A percentile compares a stretch with the other conserved stretches of the same genome.
phyloP scores from a whole-genome alignment of 768 basidiomycete genomes.

The Mycena capillaripes region DNA sequence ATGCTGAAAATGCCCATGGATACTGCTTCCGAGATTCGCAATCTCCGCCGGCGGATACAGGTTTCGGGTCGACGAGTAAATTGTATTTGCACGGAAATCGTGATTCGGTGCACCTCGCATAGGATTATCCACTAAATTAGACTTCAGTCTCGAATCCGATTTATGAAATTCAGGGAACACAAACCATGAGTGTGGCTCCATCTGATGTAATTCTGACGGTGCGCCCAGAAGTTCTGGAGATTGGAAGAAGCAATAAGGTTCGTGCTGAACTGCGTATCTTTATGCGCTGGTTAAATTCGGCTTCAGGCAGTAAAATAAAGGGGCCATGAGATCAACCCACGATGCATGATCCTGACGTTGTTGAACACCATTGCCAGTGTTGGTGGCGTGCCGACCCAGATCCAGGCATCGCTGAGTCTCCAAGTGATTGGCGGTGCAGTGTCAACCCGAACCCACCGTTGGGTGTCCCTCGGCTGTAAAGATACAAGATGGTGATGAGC shows the following conservation, averaged over 20 bases:
- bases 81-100: background rate
- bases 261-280: conserved; percentile 5
- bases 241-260: conserved; percentile 9
- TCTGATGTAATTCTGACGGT: conserved; percentile 20
- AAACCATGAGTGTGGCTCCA: background rate
- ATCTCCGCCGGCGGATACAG: background rate
- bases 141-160: background rate
- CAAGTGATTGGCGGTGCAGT: conserved; percentile 7
- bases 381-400: conserved; percentile 27
- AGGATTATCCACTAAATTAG: background rate
- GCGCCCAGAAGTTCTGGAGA: conserved; percentile 26
- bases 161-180: background rate
- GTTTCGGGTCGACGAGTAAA: background rate
- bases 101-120: background rate
- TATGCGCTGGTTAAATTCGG: conserved; percentile 6
- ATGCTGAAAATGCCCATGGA: too few relatives aligned
- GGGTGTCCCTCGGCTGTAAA: conserved; percentile 23
- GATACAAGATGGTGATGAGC: background rate
- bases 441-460: conserved; percentile 22
- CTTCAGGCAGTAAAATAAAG: too few relatives aligned
- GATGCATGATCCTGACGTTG: conserved; percentile 28
- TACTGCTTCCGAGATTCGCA: too few relatives aligned
- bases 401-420: conserved; percentile 22
- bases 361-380: conserved; percentile 29
- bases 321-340: background rate